phyloP scores from a whole-genome alignment of 257 asterid genomes.

The Rubia yunnanensis region DNA sequence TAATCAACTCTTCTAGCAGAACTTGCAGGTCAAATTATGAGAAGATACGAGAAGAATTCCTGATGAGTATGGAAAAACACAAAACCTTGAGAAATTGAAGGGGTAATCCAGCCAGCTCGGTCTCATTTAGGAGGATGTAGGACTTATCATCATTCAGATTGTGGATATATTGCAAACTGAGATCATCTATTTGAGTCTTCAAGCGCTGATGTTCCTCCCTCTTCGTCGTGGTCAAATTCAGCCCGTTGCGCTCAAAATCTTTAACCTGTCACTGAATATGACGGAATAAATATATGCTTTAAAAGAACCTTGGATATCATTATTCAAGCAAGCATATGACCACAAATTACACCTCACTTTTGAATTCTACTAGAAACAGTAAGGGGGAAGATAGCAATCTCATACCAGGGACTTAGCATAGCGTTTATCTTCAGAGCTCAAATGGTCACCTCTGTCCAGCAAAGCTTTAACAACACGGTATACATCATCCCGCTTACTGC shows the following conservation, averaged over 20 bases:
- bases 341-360: neutral
- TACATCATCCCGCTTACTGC: constrained; percentile 85
- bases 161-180: constrained; percentile 65
- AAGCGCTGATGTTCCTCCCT: constrained; percentile 79
- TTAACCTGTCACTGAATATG: constrained; percentile 88
- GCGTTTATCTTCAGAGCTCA: constrained; percentile 58
- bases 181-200: constrained; percentile 68
- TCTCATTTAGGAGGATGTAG: constrained; percentile 53
- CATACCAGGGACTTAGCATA: constrained; percentile 71
- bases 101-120: constrained; percentile 80
- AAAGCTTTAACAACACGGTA: constrained; percentile 81
- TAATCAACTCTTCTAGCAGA: neutral
- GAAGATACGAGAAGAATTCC: neutral
- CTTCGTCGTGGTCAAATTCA: constrained; percentile 73
- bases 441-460: constrained; percentile 49
- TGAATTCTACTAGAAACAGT: neutral
- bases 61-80: constrained; percentile 2
- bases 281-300: constrained; percentile 36
- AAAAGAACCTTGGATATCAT: constrained; percentile 7
- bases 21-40: neutral
- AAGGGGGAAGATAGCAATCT: constrained; percentile 5
- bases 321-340: neutral
- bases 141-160: constrained; percentile 63
- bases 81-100: constrained; percentile 67
- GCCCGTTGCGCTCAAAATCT: constrained; percentile 90